These are phyloP conservation scores for Capronia coronata DNA, from an alignment of 2,329 filamentous ascomycete species.

Conservation along the genomic window DNA sequence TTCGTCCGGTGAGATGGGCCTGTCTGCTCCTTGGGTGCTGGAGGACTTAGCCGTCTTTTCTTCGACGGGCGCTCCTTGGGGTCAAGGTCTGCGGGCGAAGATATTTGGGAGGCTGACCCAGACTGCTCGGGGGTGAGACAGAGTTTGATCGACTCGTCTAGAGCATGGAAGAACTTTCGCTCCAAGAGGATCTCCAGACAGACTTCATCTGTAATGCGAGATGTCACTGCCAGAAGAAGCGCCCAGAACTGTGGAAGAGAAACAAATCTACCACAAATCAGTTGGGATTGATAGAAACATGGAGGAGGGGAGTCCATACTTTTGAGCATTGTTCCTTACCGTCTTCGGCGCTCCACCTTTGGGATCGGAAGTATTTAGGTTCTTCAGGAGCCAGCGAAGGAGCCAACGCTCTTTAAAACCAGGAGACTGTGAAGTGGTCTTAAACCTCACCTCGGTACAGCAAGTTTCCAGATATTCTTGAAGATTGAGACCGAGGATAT, in stretches of 20 bases:
- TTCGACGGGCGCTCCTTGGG: constrained; percentile 13
- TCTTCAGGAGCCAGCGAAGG: constrained; percentile 59
- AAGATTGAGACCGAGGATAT: constrained; percentile 39
- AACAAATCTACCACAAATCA: constrained; percentile 12
- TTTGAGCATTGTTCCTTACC: neutral
- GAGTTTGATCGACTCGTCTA: constrained; percentile 3
- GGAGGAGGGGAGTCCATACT: neutral
- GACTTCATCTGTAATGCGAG: constrained; percentile 16
- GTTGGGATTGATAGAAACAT: neutral
- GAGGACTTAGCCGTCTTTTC: constrained; percentile 17
- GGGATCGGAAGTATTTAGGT: constrained; percentile 41
- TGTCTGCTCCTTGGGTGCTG: neutral
- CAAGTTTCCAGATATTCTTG: constrained; percentile 30
- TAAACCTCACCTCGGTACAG: constrained; percentile 1
- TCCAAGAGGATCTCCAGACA: constrained; percentile 23
- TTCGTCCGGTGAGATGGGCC: neutral
- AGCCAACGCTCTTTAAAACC: constrained; percentile 57
- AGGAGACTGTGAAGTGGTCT: constrained; percentile 17
- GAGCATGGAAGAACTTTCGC: constrained; percentile 19
- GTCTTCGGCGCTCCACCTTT: neutral
- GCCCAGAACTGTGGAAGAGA: constrained; percentile 18
- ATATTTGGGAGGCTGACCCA: neutral
- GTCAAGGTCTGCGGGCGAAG: neutral
- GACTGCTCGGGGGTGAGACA: neutral
- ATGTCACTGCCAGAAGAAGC: constrained; percentile 19